Evolutionary conservation across 2,329 filamentous ascomycete genomes (phyloP).

Genomic region (Coniochaeta sp.): DNA sequence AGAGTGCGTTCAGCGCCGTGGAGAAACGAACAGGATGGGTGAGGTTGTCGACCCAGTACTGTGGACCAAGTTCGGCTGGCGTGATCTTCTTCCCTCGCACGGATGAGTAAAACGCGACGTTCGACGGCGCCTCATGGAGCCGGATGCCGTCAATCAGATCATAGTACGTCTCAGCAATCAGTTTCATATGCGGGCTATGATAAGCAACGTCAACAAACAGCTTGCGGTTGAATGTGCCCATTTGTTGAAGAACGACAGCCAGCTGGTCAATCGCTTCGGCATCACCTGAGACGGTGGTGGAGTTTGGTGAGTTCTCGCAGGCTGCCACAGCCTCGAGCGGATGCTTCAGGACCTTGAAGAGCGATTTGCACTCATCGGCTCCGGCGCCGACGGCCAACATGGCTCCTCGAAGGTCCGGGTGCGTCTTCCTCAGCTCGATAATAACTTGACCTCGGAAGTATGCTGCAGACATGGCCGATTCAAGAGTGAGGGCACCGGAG

Average conservation of each 20-base stretch:
- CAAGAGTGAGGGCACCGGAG: constrained; percentile 9
- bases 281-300: constrained; percentile 19
- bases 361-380: neutral
- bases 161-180: constrained; percentile 24
- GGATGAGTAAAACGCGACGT: constrained; percentile 36
- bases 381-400: constrained; percentile 19
- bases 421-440: constrained; percentile 5
- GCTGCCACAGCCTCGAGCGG: constrained; percentile 14
- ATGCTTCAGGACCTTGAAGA: neutral
- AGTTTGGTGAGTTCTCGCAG: constrained; percentile 17
- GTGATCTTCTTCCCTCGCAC: constrained; percentile 29
- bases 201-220: constrained; percentile 34
- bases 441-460: constrained; percentile 13
- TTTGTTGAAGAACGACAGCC: constrained; percentile 17
- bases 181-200: constrained; percentile 33
- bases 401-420: neutral
- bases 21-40: constrained; percentile 36
- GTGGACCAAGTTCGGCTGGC: constrained; percentile 26
- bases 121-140: neutral
- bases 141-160: constrained; percentile 9
- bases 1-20: constrained; percentile 13
- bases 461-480: constrained; percentile 12
- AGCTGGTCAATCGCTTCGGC: constrained; percentile 19
- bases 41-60: constrained; percentile 38
- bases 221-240: constrained; percentile 25